Percentiles rank a stretch among this genome's conserved stretches.
These are phyloP conservation scores for Pichia eremophila DNA, from an alignment of 805 yeast species.

Conservation along the genomic window DNA sequence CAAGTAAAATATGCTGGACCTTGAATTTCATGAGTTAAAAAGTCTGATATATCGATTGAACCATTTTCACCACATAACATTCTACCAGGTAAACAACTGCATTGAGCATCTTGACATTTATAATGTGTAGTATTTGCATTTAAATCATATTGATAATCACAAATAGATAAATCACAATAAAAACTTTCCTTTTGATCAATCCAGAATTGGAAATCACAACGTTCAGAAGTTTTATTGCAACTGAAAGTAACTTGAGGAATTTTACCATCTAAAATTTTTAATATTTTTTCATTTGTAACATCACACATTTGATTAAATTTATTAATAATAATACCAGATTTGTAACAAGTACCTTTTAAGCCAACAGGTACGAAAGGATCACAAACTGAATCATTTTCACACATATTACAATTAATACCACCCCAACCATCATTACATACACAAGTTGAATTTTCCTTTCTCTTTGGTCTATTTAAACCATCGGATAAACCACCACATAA, in stretches of 20 bases:
- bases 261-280: slow-evolving; percentile 68
- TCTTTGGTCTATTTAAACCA: slow-evolving; percentile 55
- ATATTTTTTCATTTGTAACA: slow-evolving; percentile 82
- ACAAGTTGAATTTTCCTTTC: slow-evolving; percentile 48
- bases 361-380: slow-evolving; percentile 80
- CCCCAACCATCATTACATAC: slow-evolving; percentile 80
- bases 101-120: slow-evolving; percentile 66
- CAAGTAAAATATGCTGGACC: slow-evolving; percentile 95
- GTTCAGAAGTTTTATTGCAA: slow-evolving; percentile 57
- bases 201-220: slow-evolving; percentile 94
- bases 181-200: slow-evolving; percentile 84
- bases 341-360: slow-evolving; percentile 79
- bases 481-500: slow-evolving; percentile 72
- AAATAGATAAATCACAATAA: slow-evolving; percentile 72
- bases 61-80: slow-evolving; percentile 94
- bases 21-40: slow-evolving; percentile 74
- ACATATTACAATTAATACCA: slow-evolving; percentile 90
- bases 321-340: slow-evolving; percentile 74
- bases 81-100: slow-evolving; percentile 84
- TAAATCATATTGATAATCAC: slow-evolving; percentile 61
- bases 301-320: slow-evolving; percentile 85
- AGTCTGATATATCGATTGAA: slow-evolving; percentile 89
- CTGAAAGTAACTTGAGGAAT: slow-evolving; percentile 88
- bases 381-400: slow-evolving; percentile 66
- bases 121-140: slow-evolving; percentile 61